phyloP scores from a whole-genome alignment of 208 protist species.

The Crithidia mellificae region DNA sequence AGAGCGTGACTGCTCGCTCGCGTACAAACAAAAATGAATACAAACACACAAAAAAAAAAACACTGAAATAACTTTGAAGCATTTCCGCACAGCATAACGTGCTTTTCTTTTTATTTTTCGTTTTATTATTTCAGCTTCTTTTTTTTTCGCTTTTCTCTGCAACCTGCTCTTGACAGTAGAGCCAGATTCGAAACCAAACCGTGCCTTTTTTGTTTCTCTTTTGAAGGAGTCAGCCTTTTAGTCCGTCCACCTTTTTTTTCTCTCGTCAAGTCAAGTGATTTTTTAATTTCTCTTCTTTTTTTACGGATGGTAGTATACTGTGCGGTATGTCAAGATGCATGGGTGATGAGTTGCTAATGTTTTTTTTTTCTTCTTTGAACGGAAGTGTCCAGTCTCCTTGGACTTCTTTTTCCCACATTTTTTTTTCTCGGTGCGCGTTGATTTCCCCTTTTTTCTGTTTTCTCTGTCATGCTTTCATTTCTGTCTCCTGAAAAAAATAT shows the following conservation, averaged over 20 bases:
- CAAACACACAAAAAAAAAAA: background rate
- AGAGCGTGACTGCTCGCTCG: background rate
- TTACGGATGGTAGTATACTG: background rate
- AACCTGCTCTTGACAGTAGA: background rate
- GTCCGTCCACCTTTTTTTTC: too few species aligned
- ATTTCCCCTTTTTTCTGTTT: background rate
- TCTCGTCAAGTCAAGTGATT: too few species aligned
- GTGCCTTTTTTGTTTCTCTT: background rate
- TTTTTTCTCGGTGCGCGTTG: background rate
- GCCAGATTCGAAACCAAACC: background rate
- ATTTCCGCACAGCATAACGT: constrained; percentile 19
- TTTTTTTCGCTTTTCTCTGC: background rate
- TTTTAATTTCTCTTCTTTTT: constrained; percentile 3
- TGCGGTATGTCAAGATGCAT: background rate
- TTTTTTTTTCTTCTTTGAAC: background rate
- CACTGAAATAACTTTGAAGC: constrained; percentile 9
- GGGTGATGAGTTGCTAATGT: background rate
- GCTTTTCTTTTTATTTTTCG: constrained; percentile 15
- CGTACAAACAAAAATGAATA: background rate
- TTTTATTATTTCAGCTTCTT: too few species aligned
- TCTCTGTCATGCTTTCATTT: background rate
- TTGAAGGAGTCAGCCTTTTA: background rate
- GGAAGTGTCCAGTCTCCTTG: background rate
- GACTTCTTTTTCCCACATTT: constrained; percentile 8
- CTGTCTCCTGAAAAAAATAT: background rate